Percentiles rank a stretch among this genome's conserved stretches.
These are phyloP conservation scores for Taxillus chinensis DNA, from an alignment of 164 flowering plant species.

Conservation along the genomic window DNA sequence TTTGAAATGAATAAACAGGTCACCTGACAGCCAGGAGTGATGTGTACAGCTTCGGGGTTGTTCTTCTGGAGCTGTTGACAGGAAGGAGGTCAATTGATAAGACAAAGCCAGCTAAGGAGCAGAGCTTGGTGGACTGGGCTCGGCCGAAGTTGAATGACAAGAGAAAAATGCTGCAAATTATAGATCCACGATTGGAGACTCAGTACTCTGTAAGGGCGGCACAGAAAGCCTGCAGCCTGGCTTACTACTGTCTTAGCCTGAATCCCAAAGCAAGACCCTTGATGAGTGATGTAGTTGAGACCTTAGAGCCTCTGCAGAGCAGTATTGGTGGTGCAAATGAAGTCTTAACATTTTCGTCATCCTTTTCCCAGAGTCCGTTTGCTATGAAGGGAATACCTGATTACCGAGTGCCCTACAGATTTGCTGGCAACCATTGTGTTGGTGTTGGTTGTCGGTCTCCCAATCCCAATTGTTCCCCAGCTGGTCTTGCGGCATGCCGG, in stretches of 20 bases:
- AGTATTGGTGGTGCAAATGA: slow-evolving; percentile 27
- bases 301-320: slow-evolving; percentile 81
- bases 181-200: slow-evolving; percentile 82
- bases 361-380: slow-evolving; percentile 23
- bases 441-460: slow-evolving; percentile 56
- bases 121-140: slow-evolving; percentile 95
- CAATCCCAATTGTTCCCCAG: slow-evolving; percentile 60
- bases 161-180: slow-evolving; percentile 75
- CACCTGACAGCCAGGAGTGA: slow-evolving; percentile 94
- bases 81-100: slow-evolving; percentile 90
- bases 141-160: slow-evolving; percentile 90
- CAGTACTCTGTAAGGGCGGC: slow-evolving; percentile 89
- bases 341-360: slow-evolving; percentile 14
- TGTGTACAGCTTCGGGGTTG: slow-evolving; percentile 96
- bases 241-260: slow-evolving; percentile 90
- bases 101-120: slow-evolving; percentile 85
- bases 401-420: slow-evolving; percentile 35
- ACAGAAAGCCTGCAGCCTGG: slow-evolving; percentile 92
- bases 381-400: slow-evolving; percentile 39
- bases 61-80: slow-evolving; percentile 83
- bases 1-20: slow-evolving; percentile 37
- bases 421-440: slow-evolving; percentile 27
- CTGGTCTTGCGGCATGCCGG: slow-evolving; percentile 68
- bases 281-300: slow-evolving; percentile 96
- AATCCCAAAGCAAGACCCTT: slow-evolving; percentile 96